Evolutionary conservation across 1,284 basidiomycete species (phyloP).

Genomic region (Filobasidium uniguttulatum): DNA sequence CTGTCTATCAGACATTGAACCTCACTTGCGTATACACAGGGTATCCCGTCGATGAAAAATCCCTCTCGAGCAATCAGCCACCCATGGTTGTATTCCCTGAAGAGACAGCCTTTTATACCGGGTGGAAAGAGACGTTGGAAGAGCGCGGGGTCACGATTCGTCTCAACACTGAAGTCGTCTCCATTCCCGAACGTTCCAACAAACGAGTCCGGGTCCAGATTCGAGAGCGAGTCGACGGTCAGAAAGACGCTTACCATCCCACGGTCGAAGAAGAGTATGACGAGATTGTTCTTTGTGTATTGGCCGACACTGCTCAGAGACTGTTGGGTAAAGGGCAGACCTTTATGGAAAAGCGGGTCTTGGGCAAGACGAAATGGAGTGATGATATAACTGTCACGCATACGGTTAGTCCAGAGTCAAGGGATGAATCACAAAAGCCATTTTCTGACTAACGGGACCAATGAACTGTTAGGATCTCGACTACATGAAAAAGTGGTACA

Average conservation of each 20-base stretch:
- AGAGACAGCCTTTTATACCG: constrained; percentile 33
- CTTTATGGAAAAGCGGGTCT: constrained; percentile 46
- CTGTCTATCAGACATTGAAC: background rate
- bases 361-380: constrained; percentile 46
- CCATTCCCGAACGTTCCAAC: constrained; percentile 23
- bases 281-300: constrained; percentile 48
- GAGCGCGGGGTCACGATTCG: constrained; percentile 33
- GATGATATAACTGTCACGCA: constrained; percentile 34
- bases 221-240: constrained; percentile 23
- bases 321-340: constrained; percentile 45
- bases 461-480: constrained; percentile 23
- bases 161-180: constrained; percentile 35
- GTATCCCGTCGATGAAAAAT: constrained; percentile 35
- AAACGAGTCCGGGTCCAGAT: constrained; percentile 29
- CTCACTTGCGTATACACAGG: constrained; percentile 1
- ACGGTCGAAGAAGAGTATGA: constrained; percentile 44
- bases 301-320: constrained; percentile 48
- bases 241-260: constrained; percentile 33
- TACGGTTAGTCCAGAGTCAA: constrained; percentile 17
- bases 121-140: constrained; percentile 34
- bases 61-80: constrained; percentile 33
- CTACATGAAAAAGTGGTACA: constrained; percentile 31
- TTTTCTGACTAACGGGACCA: background rate
- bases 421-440: background rate
- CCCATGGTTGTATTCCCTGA: constrained; percentile 41